Evolutionary conservation across 306 rosid species (phyloP).

Genomic region (Mimosa bimucronata): DNA sequence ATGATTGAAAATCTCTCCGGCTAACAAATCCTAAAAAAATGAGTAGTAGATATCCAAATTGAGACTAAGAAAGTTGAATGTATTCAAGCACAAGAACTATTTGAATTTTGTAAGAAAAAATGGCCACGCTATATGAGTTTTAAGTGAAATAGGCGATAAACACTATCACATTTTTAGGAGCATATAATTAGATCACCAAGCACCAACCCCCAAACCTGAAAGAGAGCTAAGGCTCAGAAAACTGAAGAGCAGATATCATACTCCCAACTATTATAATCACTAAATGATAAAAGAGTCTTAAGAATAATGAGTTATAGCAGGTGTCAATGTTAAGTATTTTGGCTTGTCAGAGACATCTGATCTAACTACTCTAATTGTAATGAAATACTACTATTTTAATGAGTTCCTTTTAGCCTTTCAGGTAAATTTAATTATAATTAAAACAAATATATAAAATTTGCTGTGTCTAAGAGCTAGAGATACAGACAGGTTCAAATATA

Average conservation of each 20-base stretch:
- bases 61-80: slow-evolving; percentile 1
- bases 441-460: not conserved
- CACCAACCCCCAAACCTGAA: not conserved
- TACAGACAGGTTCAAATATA: not conserved
- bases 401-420: not conserved
- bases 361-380: not conserved
- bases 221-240: not conserved
- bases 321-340: not conserved
- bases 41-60: slow-evolving; percentile 1
- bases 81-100: too few species aligned
- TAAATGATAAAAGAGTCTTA: too few species aligned
- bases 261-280: too few species aligned
- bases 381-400: not conserved
- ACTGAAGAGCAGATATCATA: not conserved
- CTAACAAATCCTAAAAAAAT: slow-evolving; percentile 7
- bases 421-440: not conserved
- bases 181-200: not conserved
- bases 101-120: slow-evolving; percentile 16
- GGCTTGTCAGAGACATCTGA: not conserved
- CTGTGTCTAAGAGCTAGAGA: too few species aligned
- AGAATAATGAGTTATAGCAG: not conserved
- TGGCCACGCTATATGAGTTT: slow-evolving; percentile 5
- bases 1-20: slow-evolving; percentile 10
- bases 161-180: not conserved
- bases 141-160: not conserved